Evolutionary conservation across 108 stramenopile species (phyloP).

Genomic region (Nannochloropsis gaditana): DNA sequence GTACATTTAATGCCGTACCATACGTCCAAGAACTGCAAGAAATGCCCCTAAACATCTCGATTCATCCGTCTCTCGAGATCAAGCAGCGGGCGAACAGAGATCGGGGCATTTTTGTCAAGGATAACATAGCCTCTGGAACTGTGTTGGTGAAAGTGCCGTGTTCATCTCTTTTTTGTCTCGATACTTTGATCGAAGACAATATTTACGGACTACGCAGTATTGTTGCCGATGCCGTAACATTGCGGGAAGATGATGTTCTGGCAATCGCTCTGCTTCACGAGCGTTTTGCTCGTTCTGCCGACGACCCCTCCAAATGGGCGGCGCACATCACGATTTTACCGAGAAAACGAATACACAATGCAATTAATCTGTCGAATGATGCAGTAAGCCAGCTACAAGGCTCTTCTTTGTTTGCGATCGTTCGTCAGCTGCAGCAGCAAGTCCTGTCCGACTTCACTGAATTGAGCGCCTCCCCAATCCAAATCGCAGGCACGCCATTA

Average conservation of each 20-base stretch:
- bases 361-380: neutral
- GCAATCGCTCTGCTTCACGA: constrained; percentile 16
- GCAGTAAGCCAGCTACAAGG: neutral
- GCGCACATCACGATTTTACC: neutral
- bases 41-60: neutral
- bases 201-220: neutral
- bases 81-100: neutral
- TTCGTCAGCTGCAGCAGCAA: neutral
- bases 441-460: neutral
- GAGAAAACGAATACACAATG: neutral
- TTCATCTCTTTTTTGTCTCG: neutral
- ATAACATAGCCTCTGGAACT: neutral
- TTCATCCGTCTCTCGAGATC: neutral
- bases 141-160: neutral
- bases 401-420: neutral
- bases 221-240: neutral
- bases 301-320: neutral
- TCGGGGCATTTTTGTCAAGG: neutral
- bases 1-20: neutral
- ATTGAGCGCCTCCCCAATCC: neutral
- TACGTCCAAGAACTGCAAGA: neutral
- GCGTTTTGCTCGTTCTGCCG: neutral
- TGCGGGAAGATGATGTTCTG: constrained; percentile 1
- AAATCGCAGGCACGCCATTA: neutral
- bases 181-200: neutral